A percentile compares a stretch with the other conserved stretches of the same genome.
phyloP scores from a whole-genome alignment of 441 rosid species.

The Arabidopsis hybrid region DNA sequence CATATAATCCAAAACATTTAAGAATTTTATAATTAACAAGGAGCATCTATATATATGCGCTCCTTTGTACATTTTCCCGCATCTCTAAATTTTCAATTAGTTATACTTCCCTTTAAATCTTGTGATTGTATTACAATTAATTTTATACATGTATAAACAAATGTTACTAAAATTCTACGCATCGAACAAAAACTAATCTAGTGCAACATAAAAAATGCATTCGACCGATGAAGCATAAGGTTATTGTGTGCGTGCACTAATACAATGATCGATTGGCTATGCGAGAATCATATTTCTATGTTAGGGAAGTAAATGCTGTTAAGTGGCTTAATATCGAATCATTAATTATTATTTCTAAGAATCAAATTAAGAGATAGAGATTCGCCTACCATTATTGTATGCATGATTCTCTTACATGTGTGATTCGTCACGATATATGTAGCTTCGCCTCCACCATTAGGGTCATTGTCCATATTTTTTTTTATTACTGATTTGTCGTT shows the following conservation, averaged over 20 bases:
- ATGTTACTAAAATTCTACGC: neutral
- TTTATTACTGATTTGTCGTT: constrained; percentile 20
- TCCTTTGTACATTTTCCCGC: neutral
- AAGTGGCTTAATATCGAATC: constrained; percentile 27
- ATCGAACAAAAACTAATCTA: neutral
- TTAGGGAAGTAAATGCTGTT: constrained; percentile 24
- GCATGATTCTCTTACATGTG: constrained; percentile 35
- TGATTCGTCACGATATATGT: constrained; percentile 32
- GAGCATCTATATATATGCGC: constrained; percentile 8
- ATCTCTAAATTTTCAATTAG: neutral
- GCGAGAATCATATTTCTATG: constrained; percentile 29
- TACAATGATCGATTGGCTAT: constrained; percentile 29
- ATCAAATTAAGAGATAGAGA: constrained; percentile 22
- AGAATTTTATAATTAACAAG: neutral
- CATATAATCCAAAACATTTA: neutral
- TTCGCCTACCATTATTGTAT: constrained; percentile 37
- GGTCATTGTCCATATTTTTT: constrained; percentile 14
- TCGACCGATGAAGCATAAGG: constrained; percentile 12
- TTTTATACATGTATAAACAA: neutral
- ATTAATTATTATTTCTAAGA: neutral
- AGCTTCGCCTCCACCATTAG: constrained; percentile 33
- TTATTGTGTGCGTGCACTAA: constrained; percentile 37
- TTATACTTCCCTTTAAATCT: neutral
- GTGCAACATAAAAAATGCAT: neutral
- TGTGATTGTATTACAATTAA: neutral